A percentile compares a stretch with the other conserved stretches of the same genome.
phyloP scores from a whole-genome alignment of 805 yeast species.

The Lipomyces sp. region DNA sequence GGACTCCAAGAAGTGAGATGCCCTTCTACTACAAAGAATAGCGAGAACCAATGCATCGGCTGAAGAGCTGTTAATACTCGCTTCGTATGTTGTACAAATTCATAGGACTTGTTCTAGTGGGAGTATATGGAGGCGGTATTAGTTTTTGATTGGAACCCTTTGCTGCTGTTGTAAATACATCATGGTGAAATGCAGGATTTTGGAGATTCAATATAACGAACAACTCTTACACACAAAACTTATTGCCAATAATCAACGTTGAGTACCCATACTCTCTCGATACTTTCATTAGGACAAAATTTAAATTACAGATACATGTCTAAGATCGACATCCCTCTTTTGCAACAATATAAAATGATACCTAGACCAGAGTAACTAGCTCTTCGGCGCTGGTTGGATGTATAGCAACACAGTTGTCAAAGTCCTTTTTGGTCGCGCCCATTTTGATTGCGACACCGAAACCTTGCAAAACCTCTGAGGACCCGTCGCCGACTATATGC shows the following conservation, averaged over 20 bases:
- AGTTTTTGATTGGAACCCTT: not conserved
- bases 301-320: not conserved
- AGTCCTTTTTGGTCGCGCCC: slow-evolving; percentile 98
- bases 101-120: not conserved
- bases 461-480: slow-evolving; percentile 95
- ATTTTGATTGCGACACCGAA: slow-evolving; percentile 97
- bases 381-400: slow-evolving; percentile 99
- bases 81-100: not conserved
- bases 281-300: not conserved
- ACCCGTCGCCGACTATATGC: slow-evolving; percentile 88
- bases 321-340: not conserved
- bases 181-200: not conserved
- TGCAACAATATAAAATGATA: not conserved
- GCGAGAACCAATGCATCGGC: not conserved
- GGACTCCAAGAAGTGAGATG: too few relatives aligned
- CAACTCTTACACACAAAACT: not conserved
- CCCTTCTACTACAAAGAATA: too few relatives aligned
- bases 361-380: slow-evolving; percentile 75
- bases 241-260: not conserved
- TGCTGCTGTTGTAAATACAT: not conserved
- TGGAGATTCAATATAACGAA: not conserved
- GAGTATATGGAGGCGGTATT: not conserved
- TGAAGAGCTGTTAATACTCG: not conserved
- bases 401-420: slow-evolving; percentile 94
- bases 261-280: not conserved